A percentile compares a stretch with the other conserved stretches of the same genome.
These are phyloP conservation scores for Blastomyces silverae DNA, from an alignment of 2,329 filamentous ascomycete genomes.

Conservation along the genomic window DNA sequence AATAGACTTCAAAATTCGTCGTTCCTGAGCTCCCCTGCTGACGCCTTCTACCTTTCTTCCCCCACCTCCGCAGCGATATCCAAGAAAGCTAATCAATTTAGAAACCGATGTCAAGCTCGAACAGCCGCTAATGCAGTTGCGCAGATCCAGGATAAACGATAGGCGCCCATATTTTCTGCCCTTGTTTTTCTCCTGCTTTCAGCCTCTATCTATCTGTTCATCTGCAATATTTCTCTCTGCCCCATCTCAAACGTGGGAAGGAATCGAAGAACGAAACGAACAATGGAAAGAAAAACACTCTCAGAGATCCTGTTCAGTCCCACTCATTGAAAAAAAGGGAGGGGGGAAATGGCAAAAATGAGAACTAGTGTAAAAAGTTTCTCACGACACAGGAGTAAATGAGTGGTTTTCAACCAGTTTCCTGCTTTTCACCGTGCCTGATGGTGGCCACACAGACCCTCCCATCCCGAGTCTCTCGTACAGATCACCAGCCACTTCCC, in stretches of 20 bases:
- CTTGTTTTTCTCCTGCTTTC: not conserved
- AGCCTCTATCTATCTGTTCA: not conserved
- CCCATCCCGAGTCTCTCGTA: not conserved
- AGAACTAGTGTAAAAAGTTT: not conserved
- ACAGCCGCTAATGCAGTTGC: constrained; percentile 1
- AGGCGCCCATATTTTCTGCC: not conserved
- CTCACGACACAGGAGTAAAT: not conserved
- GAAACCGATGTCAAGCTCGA: not conserved
- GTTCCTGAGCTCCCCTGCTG: not conserved
- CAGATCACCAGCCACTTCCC: not conserved
- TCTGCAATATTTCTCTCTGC: not conserved
- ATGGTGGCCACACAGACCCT: not conserved
- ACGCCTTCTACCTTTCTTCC: not conserved
- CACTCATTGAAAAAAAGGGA: not conserved
- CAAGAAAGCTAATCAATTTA: not conserved
- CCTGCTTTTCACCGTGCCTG: not conserved
- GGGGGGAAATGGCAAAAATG: not conserved
- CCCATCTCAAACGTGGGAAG: not conserved
- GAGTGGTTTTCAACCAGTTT: not conserved
- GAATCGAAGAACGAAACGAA: not conserved
- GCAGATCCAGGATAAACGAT: not conserved
- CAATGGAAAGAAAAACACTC: not conserved
- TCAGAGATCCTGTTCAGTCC: not conserved
- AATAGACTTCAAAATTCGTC: not conserved
- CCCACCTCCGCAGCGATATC: not conserved